Percentiles rank a stretch among this genome's conserved stretches.
Evolutionary conservation across 345 rosid species (phyloP).

Genomic region (Xanthoceras sorbifolium): DNA sequence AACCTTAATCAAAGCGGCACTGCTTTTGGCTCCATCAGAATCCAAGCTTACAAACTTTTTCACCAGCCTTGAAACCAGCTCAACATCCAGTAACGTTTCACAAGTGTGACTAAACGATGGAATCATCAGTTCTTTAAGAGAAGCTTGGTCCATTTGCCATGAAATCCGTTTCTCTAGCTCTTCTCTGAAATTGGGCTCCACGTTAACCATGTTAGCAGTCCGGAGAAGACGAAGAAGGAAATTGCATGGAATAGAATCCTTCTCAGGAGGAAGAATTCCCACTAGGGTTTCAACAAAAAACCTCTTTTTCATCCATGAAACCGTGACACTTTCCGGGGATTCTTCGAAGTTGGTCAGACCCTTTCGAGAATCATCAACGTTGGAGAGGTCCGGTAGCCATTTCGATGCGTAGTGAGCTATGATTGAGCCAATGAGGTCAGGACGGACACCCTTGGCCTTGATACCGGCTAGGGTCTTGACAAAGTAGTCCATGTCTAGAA

Average conservation of each 20-base stretch:
- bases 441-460: slow-evolving; percentile 79
- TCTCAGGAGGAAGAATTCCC: slow-evolving; percentile 84
- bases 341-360: slow-evolving; percentile 25
- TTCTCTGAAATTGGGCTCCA: slow-evolving; percentile 43
- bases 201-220: slow-evolving; percentile 74
- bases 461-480: slow-evolving; percentile 69
- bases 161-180: slow-evolving; percentile 80
- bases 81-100: slow-evolving; percentile 73
- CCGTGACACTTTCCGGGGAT: slow-evolving; percentile 60
- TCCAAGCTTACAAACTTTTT: slow-evolving; percentile 50
- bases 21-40: slow-evolving; percentile 45
- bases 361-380: slow-evolving; percentile 19
- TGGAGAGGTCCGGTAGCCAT: slow-evolving; percentile 79
- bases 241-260: slow-evolving; percentile 72
- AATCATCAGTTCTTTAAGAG: slow-evolving; percentile 82
- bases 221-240: slow-evolving; percentile 86
- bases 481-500: slow-evolving; percentile 79
- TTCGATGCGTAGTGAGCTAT: slow-evolving; percentile 80
- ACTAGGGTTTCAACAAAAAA: slow-evolving; percentile 74
- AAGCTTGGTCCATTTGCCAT: slow-evolving; percentile 87
- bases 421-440: slow-evolving; percentile 80
- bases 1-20: slow-evolving; percentile 62
- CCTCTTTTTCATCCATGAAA: slow-evolving; percentile 71
- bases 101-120: slow-evolving; percentile 90
- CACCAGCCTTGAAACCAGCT: slow-evolving; percentile 68